These are phyloP conservation scores for Populus deltoides DNA, from an alignment of 345 rosid species.

Conservation along the genomic window DNA sequence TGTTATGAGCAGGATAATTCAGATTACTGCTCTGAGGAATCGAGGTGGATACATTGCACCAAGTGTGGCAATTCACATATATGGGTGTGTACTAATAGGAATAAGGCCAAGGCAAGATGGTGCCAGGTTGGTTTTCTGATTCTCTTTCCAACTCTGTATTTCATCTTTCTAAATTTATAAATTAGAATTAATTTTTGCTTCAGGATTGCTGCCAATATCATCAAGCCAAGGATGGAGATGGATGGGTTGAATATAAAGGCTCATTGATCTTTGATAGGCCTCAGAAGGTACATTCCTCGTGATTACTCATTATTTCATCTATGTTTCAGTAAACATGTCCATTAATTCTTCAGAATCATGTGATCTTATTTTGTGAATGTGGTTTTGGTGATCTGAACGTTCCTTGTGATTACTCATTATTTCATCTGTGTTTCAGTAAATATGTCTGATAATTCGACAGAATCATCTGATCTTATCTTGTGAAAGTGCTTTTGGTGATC, in stretches of 20 bases:
- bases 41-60: constrained; percentile 94
- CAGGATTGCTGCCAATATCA: constrained; percentile 97
- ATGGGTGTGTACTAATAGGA: constrained; percentile 92
- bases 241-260: constrained; percentile 97
- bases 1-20: constrained; percentile 47
- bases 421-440: background rate
- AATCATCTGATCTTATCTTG: background rate
- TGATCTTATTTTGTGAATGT: background rate
- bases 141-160: background rate
- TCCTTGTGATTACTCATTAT: background rate
- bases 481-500: background rate
- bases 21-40: constrained; percentile 78
- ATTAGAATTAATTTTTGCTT: constrained; percentile 11
- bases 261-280: constrained; percentile 75
- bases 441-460: background rate
- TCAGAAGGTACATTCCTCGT: constrained; percentile 54
- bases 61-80: constrained; percentile 86
- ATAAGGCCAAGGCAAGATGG: constrained; percentile 92
- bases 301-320: background rate
- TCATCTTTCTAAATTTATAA: constrained; percentile 13
- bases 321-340: background rate
- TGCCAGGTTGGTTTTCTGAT: constrained; percentile 63
- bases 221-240: constrained; percentile 99
- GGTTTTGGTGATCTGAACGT: background rate
- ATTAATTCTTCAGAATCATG: background rate